These are phyloP conservation scores for Rutstroemia sp. DNA, from an alignment of 2,329 filamentous ascomycete species.

Conservation along the genomic window DNA sequence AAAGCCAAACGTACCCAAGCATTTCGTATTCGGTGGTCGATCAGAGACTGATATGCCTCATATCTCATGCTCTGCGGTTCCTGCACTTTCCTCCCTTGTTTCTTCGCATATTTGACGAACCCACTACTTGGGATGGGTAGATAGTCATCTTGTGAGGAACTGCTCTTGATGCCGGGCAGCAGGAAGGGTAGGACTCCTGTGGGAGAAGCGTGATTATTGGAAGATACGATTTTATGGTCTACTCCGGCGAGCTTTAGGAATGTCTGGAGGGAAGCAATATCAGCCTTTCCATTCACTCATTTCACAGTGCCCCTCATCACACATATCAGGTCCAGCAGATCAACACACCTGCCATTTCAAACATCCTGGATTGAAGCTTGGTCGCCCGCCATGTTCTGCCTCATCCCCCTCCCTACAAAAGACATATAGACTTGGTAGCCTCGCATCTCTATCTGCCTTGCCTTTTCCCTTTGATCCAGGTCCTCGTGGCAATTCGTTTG, in stretches of 20 bases:
- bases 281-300: constrained; percentile 2
- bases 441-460: constrained; percentile 20
- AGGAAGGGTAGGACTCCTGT: constrained; percentile 85
- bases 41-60: constrained; percentile 70
- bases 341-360: constrained; percentile 85
- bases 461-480: constrained; percentile 31
- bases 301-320: not conserved
- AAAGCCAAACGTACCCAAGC: constrained; percentile 60
- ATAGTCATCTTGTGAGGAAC: constrained; percentile 28
- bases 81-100: constrained; percentile 38
- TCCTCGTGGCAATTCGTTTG: constrained; percentile 66
- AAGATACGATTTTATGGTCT: constrained; percentile 58
- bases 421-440: constrained; percentile 59
- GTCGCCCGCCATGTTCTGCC: constrained; percentile 45
- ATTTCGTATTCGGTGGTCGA: constrained; percentile 71
- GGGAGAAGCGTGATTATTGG: constrained; percentile 90
- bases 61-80: constrained; percentile 42
- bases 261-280: constrained; percentile 44
- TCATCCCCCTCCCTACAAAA: constrained; percentile 60
- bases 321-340: not conserved
- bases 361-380: constrained; percentile 88
- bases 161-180: constrained; percentile 42
- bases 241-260: constrained; percentile 73
- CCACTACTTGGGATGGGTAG: constrained; percentile 54
- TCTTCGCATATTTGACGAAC: constrained; percentile 61